Evolutionary conservation across 108 stramenopile genomes (phyloP), one percentile per base, ranked within the genome.

Genomic region (Nannochloropsis gaditana): DNA sequence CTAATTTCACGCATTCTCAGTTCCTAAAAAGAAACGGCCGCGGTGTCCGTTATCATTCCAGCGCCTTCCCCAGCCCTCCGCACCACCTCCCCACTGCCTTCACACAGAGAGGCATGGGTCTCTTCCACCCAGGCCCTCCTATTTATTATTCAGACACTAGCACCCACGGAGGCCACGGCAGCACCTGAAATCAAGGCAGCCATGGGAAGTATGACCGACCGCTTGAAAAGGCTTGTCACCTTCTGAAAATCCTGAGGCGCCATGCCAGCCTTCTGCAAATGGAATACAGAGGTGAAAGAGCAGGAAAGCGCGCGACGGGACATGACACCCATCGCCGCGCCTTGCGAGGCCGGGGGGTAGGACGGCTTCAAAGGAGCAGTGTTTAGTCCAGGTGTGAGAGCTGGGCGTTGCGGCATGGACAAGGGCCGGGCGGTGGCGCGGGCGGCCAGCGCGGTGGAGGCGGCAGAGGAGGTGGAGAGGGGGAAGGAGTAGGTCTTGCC

Each of bases 401-500:
- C 31, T 31, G 31, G 31, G 31, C 31, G 31, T 1, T 31, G 31
- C 31, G 31, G 31, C 31, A 31, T 31, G 0, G 31, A 31, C 31
- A 73, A 73, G 59, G 59, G 59, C 15, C 59, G 59, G 19, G 59
- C 59, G 59, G 59, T n/a, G 8, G 59, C 59, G n/a, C 1, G 59
- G 59, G 59, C 59, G 59, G 59, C 59, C 59, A 73, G 59, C 19
- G 59, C n/a, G 6, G 59, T n/a, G 59, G 59, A 73, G 59, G 59
- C 59, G 19, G 59, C n/a, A 2, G 59, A 15, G 59, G 59, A 73
- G 59, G 59, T n/a, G 59, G 59, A 73, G 59, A n/a, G n/a, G 59
- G 59, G n/a, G 59, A 81, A 86, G 8, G 85, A 79, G 43, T 86
- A 86, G 80, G 85, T 79, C n/a, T 44, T 43, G n/a, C 80, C 80